Evolutionary conservation across 1,284 basidiomycete genomes (phyloP), one percentile per base, ranked within the genome.

Genomic region (Rhodotorula mucilaginosa): DNA sequence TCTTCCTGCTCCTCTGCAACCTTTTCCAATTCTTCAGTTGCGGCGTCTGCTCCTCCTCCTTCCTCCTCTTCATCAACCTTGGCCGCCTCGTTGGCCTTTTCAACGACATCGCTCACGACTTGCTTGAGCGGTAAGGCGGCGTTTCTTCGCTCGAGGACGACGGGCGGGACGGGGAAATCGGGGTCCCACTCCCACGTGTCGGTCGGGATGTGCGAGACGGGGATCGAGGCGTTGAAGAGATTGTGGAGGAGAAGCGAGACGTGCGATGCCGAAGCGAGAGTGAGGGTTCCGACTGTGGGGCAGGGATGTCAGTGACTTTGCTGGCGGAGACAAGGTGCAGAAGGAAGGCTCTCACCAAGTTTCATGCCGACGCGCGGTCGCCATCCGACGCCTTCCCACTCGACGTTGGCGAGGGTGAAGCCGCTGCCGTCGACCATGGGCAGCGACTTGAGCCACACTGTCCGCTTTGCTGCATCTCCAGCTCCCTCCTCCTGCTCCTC

Each of bases 151-250:
- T 71, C 64, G 23, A 68, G 34, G 2, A 72, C 70, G 64, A 68
- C 64, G 34, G 76, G 64, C 3, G 77, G 77, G 7, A 78, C 70
- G 54, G 58, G 61, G 52, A 49, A 74, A 4, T 73, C 90, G 74
- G 93, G 89, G 79, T 97, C 91, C 78, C 96, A 98, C 73, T 89
- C 87, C 88, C 90, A 98, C 65, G 87, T 82, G 61, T 90, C 88
- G 31, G 82, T 84, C 5, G 89, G 92, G 79, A 99, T 92, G 81
- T 99, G 96, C 79, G 92, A 87, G 67, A 92, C 88, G 1, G 94
- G 93, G 81, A 99, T 97, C 13, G 93, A 95, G 21, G 93, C 92
- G 81, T 99, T 99, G 85, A 99, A 99, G 12, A 93, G 96, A 67
- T 90, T 89, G 79, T 97, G 92, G 7, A 97, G 85, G 65, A 99